These are phyloP conservation scores for Naganishia antarctica DNA, from an alignment of 768 basidiomycete species.

Conservation along the genomic window DNA sequence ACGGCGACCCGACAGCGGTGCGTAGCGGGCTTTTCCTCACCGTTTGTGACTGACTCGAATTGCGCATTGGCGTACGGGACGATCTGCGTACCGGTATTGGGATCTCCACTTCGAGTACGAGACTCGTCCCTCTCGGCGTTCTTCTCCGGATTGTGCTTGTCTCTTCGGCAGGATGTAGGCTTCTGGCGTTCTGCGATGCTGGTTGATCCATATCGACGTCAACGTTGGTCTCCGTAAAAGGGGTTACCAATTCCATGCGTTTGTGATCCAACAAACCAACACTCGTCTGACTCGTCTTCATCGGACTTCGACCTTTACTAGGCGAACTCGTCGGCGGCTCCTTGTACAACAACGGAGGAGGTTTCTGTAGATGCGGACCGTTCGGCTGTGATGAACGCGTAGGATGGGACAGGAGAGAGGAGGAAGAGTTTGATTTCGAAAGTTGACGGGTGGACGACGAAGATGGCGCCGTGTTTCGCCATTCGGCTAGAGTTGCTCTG, in stretches of 20 bases:
- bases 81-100: background rate
- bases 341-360: background rate
- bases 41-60: background rate
- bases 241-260: background rate
- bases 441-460: constrained; percentile 4
- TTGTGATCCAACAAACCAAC: background rate
- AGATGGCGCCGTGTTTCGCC: background rate
- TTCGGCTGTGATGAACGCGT: background rate
- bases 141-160: background rate
- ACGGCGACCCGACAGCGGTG: background rate
- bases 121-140: background rate
- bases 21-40: background rate
- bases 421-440: background rate
- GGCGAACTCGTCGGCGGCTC: background rate
- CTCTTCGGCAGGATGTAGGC: background rate
- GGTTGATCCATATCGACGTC: constrained; percentile 10
- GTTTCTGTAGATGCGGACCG: background rate
- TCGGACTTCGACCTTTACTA: background rate
- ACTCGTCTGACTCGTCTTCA: constrained; percentile 1
- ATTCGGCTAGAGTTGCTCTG: background rate
- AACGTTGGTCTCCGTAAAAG: background rate
- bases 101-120: background rate
- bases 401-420: background rate
- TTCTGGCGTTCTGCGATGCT: too few relatives aligned
- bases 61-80: background rate